These are phyloP conservation scores for Phyllosticta citrichinensis DNA, from an alignment of 2,329 filamentous ascomycete genomes.

Conservation along the genomic window DNA sequence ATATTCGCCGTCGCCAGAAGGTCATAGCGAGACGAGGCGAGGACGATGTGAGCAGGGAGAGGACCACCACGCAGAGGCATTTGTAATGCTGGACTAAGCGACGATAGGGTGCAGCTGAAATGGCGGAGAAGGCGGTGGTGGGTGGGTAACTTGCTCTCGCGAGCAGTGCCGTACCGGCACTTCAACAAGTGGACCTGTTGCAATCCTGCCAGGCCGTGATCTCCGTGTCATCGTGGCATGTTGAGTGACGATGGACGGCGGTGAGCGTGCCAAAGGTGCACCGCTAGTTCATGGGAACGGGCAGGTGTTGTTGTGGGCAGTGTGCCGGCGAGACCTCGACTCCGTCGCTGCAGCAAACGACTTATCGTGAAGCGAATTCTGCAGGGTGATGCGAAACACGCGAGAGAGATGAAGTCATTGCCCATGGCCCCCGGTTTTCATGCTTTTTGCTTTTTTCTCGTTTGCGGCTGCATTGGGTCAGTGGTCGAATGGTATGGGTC, in stretches of 20 bases:
- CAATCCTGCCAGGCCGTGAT: not conserved
- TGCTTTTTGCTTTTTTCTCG: not conserved
- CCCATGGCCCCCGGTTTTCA: not conserved
- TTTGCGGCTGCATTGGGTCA: not conserved
- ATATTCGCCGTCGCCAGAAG: not conserved
- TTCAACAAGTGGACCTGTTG: not conserved
- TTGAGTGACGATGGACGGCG: not conserved
- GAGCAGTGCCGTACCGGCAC: not conserved
- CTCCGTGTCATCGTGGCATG: not conserved
- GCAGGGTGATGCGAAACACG: not conserved
- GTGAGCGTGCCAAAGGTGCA: not conserved
- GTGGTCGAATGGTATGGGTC: not conserved
- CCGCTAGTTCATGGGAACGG: not conserved
- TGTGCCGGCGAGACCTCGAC: not conserved
- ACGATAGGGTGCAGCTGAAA: not conserved
- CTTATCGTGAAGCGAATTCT: not conserved
- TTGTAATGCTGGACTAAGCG: not conserved
- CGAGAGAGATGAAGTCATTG: not conserved
- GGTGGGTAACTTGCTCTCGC: not conserved
- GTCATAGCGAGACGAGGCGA: not conserved
- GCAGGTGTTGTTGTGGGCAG: not conserved
- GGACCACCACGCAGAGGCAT: not conserved
- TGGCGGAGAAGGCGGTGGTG: not conserved
- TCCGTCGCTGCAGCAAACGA: not conserved
- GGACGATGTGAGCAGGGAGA: not conserved